Base-by-base conservation (phyloP, 2,329 filamentous ascomycete species). In the Penicillium sp. region DNA sequence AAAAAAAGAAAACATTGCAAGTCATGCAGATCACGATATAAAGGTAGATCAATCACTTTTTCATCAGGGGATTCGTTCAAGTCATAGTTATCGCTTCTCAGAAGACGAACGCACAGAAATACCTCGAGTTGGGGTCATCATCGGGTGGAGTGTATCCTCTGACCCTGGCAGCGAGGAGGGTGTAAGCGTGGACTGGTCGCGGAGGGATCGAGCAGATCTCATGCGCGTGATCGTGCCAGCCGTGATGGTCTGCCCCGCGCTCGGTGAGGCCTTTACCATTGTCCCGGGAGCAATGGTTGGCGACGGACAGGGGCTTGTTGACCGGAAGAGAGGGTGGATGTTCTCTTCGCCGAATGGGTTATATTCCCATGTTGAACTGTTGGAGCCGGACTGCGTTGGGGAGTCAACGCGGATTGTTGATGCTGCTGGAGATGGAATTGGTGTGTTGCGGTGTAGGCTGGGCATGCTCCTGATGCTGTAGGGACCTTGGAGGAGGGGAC, bases 261-360 rank as follows among this genome's bases (percentile, higher is more conserved):
- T 75, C 2, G 82, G 82, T 2, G 81, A 81, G 11, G 82, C 83
- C 17, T 77, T 75, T 43, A 86, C 80, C 53, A 79, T 78, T 0
- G 83, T 86, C 0, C 80, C 80, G 0, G 78, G 77, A 0, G 78
- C 80, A 2, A 78, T 69, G 1, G 78, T 75, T 11, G 82, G 78
- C 3, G 82, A 78, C 17, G 82, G 82, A 1, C 74, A 75, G 10
- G 81, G 80, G 57, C 78, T 82, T 58, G 78, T 79, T 3, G 76
- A 76, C 40, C 83, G 77, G 68, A 85, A 85, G 3, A 85, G 73
- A 12, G 83, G 83, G 61, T 85, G 83, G 49, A 85, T 84, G 55
- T 84, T 76, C 11, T 77, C 75, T 63, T 84, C 80, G 56, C 76
- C 75, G 14, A 64, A 55, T 4, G 64, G 52, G 19, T 56, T 61